These are phyloP conservation scores for Piper betle DNA, from an alignment of 164 flowering plant species.

Conservation along the genomic window DNA sequence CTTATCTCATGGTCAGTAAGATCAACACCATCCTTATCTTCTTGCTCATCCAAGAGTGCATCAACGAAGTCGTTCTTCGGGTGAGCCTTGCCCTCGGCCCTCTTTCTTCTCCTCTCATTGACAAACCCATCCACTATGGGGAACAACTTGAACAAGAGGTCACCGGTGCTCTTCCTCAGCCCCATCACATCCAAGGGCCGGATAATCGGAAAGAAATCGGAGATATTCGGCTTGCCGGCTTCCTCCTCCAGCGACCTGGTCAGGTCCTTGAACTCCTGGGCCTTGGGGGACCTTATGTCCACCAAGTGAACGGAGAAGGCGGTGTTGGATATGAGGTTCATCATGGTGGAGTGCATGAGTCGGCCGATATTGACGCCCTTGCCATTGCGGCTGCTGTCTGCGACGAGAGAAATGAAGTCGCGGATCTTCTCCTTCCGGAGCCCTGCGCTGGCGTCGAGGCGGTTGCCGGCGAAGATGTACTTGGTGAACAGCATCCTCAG, in stretches of 20 bases:
- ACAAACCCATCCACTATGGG: slow-evolving; percentile 10
- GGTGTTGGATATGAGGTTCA: slow-evolving; percentile 15
- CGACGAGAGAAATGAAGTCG: slow-evolving; percentile 10
- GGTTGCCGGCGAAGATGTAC: slow-evolving; percentile 10
- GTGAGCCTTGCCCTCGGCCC: neutral
- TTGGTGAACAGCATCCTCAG: slow-evolving; percentile 7
- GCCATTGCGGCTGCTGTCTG: slow-evolving; percentile 2
- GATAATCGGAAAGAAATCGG: slow-evolving; percentile 11
- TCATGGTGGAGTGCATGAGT: slow-evolving; percentile 2
- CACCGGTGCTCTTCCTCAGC: neutral
- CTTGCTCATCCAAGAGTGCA: slow-evolving; percentile 4
- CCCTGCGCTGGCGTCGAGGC: slow-evolving; percentile 11
- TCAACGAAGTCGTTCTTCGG: slow-evolving; percentile 6
- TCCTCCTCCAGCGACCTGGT: slow-evolving; percentile 3
- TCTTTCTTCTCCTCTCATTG: neutral
- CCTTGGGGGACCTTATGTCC: slow-evolving; percentile 1
- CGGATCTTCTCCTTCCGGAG: slow-evolving; percentile 16
- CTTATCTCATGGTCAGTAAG: neutral
- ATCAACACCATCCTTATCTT: neutral
- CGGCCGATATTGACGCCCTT: slow-evolving; percentile 9
- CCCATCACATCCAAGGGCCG: slow-evolving; percentile 5
- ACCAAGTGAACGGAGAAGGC: slow-evolving; percentile 13
- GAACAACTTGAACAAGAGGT: neutral
- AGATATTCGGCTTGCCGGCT: slow-evolving; percentile 7
- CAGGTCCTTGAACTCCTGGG: slow-evolving; percentile 13